Percentiles rank a stretch among this genome's conserved stretches.
Conservation (phyloP, 2,329 filamentous ascomycete genomes). For the Colletotrichum coccodes region DNA sequence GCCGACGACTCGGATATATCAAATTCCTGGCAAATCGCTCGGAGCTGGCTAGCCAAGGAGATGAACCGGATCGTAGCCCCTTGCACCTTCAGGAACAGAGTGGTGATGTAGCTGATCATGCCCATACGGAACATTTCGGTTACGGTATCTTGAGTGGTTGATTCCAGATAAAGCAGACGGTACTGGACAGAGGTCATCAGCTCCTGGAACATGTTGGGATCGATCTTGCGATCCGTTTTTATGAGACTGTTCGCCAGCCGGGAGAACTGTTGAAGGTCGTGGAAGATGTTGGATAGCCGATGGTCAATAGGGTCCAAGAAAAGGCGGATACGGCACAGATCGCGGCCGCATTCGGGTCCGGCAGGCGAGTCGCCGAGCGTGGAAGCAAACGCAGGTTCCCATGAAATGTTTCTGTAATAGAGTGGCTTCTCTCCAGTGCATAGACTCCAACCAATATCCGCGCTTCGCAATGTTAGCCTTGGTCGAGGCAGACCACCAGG, state of each 20-base stretch:
- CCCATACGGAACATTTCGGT: conserved; percentile 36
- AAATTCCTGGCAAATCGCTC: background rate
- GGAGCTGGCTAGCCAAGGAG: background rate
- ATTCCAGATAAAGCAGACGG: conserved; percentile 15
- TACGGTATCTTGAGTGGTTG: background rate
- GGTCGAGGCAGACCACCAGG: background rate
- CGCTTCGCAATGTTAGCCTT: conserved; percentile 26
- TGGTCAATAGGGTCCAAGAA: conserved; percentile 35
- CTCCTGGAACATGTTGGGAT: conserved; percentile 33
- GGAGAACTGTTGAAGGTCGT: conserved; percentile 44
- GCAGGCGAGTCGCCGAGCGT: conserved; percentile 14
- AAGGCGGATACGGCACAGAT: conserved; percentile 7
- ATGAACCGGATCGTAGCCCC: conserved; percentile 33
- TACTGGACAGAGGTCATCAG: conserved; percentile 25
- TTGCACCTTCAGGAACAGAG: conserved; percentile 38
- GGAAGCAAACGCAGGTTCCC: conserved; percentile 34
- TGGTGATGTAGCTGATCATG: conserved; percentile 43
- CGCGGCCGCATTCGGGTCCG: background rate
- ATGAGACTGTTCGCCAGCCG: conserved; percentile 37
- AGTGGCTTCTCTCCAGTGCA: conserved; percentile 38
- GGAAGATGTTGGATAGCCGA: conserved; percentile 39
- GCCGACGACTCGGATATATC: background rate
- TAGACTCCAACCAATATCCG: conserved; percentile 42
- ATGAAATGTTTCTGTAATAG: conserved; percentile 31
- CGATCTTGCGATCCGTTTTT: conserved; percentile 36